phyloP scores from a whole-genome alignment of 305 asterid species.

The Salvia sclarea region DNA sequence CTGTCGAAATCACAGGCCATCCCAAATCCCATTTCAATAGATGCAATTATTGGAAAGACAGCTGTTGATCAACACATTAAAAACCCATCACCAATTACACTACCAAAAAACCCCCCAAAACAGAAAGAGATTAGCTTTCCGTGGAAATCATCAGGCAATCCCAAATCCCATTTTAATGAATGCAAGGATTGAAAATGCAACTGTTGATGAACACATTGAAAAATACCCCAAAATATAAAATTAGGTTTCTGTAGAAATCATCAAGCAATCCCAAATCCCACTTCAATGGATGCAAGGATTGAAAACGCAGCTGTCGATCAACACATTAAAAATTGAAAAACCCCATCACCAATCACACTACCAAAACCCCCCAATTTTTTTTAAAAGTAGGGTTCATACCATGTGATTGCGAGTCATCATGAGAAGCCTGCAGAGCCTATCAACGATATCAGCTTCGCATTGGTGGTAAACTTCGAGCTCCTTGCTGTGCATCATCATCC shows the following conservation, averaged over 20 bases:
- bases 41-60: slow-evolving; percentile 67
- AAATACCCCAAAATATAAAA: too few species aligned
- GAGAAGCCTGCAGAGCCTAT: slow-evolving; percentile 70
- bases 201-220: slow-evolving; percentile 48
- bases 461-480: slow-evolving; percentile 54
- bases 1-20: slow-evolving; percentile 72
- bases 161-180: slow-evolving; percentile 90
- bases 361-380: too few species aligned
- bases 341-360: slow-evolving; percentile 24
- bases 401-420: slow-evolving; percentile 70
- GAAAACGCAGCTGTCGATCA: slow-evolving; percentile 59
- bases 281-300: slow-evolving; percentile 68
- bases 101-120: too few species aligned
- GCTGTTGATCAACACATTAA: slow-evolving; percentile 48
- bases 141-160: slow-evolving; percentile 86
- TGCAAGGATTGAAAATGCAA: slow-evolving; percentile 67
- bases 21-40: slow-evolving; percentile 94
- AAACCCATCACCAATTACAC: too few species aligned
- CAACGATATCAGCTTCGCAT: slow-evolving; percentile 52
- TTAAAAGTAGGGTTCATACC: too few species aligned
- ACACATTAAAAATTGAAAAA: slow-evolving; percentile 23
- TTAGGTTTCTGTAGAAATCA: slow-evolving; percentile 72
- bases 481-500: slow-evolving; percentile 58
- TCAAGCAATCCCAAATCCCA: slow-evolving; percentile 95
- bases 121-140: too few species aligned